Percentiles rank a stretch among this genome's conserved stretches.
These are phyloP conservation scores for Aschersonia sp. DNA, from an alignment of 2,329 filamentous ascomycete species.

Conservation along the genomic window DNA sequence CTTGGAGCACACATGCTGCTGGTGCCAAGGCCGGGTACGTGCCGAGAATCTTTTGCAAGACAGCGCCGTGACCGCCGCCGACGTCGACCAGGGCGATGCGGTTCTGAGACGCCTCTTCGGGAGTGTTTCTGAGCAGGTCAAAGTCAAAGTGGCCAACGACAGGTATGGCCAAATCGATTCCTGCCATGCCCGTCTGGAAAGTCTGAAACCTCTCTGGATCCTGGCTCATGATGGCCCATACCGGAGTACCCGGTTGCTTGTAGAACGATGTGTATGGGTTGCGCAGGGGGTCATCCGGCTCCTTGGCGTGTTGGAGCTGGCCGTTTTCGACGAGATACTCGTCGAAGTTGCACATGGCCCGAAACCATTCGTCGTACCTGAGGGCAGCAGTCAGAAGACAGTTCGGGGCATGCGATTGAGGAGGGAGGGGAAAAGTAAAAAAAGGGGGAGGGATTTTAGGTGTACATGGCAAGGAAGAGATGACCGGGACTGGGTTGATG, in stretches of 20 bases:
- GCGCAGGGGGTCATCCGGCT: conserved; percentile 13
- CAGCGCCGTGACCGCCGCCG: conserved; percentile 14
- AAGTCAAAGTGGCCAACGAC: conserved; percentile 18
- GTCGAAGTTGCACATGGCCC: conserved; percentile 18
- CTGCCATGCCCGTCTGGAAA: conserved; percentile 17
- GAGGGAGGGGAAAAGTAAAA: background rate
- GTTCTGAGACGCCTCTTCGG: background rate
- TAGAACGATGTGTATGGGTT: conserved; percentile 17
- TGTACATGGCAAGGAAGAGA: conserved; percentile 15
- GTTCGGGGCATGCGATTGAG: background rate
- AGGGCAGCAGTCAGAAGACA: background rate
- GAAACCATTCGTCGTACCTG: conserved; percentile 19
- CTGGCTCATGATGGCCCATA: conserved; percentile 18
- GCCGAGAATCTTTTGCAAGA: conserved; percentile 15
- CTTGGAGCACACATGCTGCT: conserved; percentile 12
- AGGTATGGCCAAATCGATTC: conserved; percentile 17
- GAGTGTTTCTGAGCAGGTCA: conserved; percentile 8
- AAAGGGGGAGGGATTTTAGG: background rate
- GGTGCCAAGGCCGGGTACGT: conserved; percentile 12
- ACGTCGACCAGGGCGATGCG: conserved; percentile 16
- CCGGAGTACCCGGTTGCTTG: conserved; percentile 17
- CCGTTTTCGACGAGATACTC: conserved; percentile 13
- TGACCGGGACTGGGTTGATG: conserved; percentile 13
- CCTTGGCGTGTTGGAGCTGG: conserved; percentile 7
- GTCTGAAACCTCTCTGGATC: conserved; percentile 13